Evolutionary conservation across 768 basidiomycete species (phyloP), one percentile per base, ranked within the genome.

Genomic region (Brasilioporus rufonigricans): DNA sequence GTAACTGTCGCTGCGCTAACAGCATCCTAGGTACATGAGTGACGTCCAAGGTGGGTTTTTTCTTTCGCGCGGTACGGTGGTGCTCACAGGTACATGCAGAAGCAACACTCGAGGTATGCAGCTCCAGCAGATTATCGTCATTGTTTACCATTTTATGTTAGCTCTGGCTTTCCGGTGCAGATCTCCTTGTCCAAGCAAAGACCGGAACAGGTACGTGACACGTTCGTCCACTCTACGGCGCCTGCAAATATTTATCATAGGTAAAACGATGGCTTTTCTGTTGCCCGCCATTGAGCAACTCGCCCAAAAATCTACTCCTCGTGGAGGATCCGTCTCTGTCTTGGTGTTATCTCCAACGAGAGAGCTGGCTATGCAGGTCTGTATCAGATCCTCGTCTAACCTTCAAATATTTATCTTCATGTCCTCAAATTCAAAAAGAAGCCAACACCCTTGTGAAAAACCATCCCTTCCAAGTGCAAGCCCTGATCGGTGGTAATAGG

Each of bases 211-310:
- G 85, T 69, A 73, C 74, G 72, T 47, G n/a, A 32, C 24, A 13
- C 47, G 16, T 26, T 13, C 7, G n/a, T 26, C 12, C 14, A 8
- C 35, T 44, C 12, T 2, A 26, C 19, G 1, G 7, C 24, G 2
- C 7, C 23, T 44, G 11, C 26, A 48, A 44, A 61, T 36, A 14
- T 14, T 18, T 9, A 23, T 47, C 11, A 12, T 16, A 61, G 86
- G 86, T 45, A 88, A 88, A 74, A 89, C 87, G 12, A 78, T 86
- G 33, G 87, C 86, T 5, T 91, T 91, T 65, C 80, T 86, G 18
- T 71, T 91, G n/a, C 89, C 89, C 0, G 83, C 88, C 29, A 75
- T 91, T 39, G 87, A 91, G 64, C 80, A 77, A 44, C 73, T 89
- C 21, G 79, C 77, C 67, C 68, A 76, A 54, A 76, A 78, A 60